Conservation (phyloP, 2,329 filamentous ascomycete genomes). For the Fusarium chlamydosporum region DNA sequence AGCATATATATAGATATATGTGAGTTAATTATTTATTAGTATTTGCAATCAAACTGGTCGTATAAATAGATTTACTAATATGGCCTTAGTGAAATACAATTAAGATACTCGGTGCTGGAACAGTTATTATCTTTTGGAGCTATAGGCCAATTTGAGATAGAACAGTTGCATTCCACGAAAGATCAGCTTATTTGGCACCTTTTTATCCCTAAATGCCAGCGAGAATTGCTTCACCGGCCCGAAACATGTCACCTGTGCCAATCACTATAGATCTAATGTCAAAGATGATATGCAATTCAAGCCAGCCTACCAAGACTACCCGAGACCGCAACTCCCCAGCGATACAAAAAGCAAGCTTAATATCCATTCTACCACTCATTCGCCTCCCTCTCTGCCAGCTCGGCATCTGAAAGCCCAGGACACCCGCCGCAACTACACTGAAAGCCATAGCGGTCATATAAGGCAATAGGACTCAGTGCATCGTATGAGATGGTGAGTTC, state of each 20-base stretch:
- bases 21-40: no score
- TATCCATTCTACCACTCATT: constrained; percentile 7
- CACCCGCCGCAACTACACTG: constrained; percentile 66
- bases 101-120: no score
- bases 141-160: not conserved
- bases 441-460: constrained; percentile 66
- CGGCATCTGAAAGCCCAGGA: constrained; percentile 42
- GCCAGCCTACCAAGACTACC: not conserved
- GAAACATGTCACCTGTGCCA: not conserved
- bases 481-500: constrained; percentile 69
- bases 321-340: not conserved
- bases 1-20: no score
- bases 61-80: no score
- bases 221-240: not conserved
- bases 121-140: no score
- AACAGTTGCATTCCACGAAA: not conserved
- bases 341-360: not conserved
- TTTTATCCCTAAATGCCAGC: not conserved
- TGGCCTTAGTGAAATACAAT: no score
- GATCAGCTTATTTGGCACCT: not conserved
- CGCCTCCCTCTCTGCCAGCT: constrained; percentile 10
- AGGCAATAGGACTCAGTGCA: constrained; percentile 50
- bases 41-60: no score
- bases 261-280: not conserved
- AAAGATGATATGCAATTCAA: not conserved